Percentiles rank a stretch among this genome's conserved stretches.
These are phyloP conservation scores for Diaporthe nobilis DNA, from an alignment of 2,329 filamentous ascomycete species.

Conservation along the genomic window DNA sequence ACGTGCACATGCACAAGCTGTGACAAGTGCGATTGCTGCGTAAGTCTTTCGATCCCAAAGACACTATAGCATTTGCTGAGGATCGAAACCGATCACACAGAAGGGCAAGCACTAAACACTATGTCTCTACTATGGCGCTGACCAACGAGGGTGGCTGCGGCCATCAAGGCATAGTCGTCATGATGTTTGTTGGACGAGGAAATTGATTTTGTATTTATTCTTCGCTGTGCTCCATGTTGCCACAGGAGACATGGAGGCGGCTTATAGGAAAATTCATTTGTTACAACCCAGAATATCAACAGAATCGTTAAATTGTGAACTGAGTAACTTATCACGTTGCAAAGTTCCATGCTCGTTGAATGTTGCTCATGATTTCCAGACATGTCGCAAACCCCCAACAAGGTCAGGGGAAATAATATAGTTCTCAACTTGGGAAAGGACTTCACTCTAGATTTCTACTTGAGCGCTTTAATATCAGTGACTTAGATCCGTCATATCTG, in stretches of 20 bases:
- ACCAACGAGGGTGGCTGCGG: background rate
- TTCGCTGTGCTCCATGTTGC: background rate
- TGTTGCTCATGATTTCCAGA: background rate
- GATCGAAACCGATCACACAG: background rate
- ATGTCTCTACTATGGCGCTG: background rate
- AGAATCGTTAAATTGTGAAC: background rate
- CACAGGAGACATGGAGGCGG: too few species aligned
- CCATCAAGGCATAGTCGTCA: background rate
- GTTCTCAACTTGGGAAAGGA: background rate
- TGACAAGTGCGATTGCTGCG: constrained; percentile 37
- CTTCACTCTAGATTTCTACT: too few species aligned
- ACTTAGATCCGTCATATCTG: background rate
- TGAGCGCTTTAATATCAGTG: too few species aligned
- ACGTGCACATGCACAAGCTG: constrained; percentile 36
- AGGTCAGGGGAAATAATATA: background rate
- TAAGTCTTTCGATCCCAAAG: background rate
- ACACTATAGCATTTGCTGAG: background rate
- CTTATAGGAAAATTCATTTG: background rate
- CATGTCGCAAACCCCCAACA: background rate
- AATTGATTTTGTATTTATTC: background rate
- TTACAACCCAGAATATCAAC: background rate
- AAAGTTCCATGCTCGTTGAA: background rate
- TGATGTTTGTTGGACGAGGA: background rate
- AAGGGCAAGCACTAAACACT: constrained; percentile 32
- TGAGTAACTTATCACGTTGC: background rate